Percentiles rank a stretch among this genome's conserved stretches.
phyloP scores from a whole-genome alignment of 495 filamentous ascomycete species.

The Acidomyces sp. region DNA sequence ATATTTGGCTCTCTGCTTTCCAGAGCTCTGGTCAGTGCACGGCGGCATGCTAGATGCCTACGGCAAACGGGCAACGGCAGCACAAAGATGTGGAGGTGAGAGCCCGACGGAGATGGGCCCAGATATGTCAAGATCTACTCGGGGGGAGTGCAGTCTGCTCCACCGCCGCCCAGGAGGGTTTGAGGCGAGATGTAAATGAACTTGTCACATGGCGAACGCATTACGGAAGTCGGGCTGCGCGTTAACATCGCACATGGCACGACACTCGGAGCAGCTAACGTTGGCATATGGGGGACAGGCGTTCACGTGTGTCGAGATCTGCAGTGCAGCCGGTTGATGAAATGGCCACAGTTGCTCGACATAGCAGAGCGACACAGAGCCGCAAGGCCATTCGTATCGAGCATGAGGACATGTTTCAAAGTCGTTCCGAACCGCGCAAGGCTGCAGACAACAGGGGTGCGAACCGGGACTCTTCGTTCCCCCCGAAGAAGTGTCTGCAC shows the following conservation, averaged over 20 bases:
- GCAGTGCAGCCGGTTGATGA: not conserved
- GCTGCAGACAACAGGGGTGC: constrained; percentile 8
- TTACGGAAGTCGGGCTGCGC: not conserved
- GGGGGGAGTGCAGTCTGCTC: not conserved
- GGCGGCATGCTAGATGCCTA: not conserved
- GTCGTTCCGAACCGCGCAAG: constrained; percentile 7
- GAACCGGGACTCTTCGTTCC: not conserved
- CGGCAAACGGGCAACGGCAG: not conserved
- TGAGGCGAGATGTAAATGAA: not conserved
- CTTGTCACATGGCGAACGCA: not conserved
- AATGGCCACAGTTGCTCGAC: not conserved
- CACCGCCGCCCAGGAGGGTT: not conserved
- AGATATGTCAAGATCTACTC: not conserved
- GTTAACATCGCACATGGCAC: not conserved
- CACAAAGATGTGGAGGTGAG: not conserved
- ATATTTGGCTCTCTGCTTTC: not conserved
- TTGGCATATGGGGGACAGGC: not conserved
- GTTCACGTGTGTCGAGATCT: not conserved
- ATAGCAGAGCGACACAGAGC: not conserved
- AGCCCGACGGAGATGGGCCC: not conserved
- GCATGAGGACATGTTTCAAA: constrained; percentile 9
- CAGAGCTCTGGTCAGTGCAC: not conserved
- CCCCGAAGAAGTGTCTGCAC: not conserved
- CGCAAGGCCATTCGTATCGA: constrained; percentile 1
- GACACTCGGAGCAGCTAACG: not conserved